Base-by-base conservation (phyloP, 2,329 filamentous ascomycete species). In the Penicillium hordei region DNA sequence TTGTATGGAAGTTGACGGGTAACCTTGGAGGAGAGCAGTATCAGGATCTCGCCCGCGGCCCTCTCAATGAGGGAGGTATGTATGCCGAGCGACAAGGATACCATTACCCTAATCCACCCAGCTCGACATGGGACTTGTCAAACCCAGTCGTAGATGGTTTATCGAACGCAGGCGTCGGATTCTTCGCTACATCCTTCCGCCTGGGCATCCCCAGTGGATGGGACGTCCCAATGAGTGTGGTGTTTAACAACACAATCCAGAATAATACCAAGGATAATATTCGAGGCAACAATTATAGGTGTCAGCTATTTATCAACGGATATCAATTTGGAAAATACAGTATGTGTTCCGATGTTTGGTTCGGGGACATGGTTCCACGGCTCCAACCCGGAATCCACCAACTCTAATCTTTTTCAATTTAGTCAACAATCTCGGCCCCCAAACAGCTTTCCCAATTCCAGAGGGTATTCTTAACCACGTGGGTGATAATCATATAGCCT, bases 21-120 rank as follows among this genome's bases (percentile, higher is more conserved):
- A 85, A 84, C 58, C 72, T 84, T 0, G 80, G 79, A 4, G 82
- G 81, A 15, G 82, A 85, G 60, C 68, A 79, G 55, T 83, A 83
- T 65, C 51, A 55, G 3, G 82, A 85, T 59, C 66, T 73, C 1
- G 70, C 70, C 6, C 77, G 82, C 23, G 82, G 82, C 0, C 82
- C 82, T 1, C 68, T 83, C 6, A 85, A 84, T 60, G 82, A 84
- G 70, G 82, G 81, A 33, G 80, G 78, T 0, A 65, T 84, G 29
- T 84, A 70, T 60, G 79, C 78, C 5, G 82, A 85, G 60, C 73
- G 82, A 5, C 75, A 82, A 48, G 82, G 82, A 12, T 82, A 76
- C 50, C 81, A 84, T 64, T 77, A 83, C 25, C 81, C 82, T 0
- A 63, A 58, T 5, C 69, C 76, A 1, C 77, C 78, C 1, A 64